These are phyloP conservation scores for Begonia masoniana DNA, from an alignment of 306 rosid genomes.

Conservation along the genomic window DNA sequence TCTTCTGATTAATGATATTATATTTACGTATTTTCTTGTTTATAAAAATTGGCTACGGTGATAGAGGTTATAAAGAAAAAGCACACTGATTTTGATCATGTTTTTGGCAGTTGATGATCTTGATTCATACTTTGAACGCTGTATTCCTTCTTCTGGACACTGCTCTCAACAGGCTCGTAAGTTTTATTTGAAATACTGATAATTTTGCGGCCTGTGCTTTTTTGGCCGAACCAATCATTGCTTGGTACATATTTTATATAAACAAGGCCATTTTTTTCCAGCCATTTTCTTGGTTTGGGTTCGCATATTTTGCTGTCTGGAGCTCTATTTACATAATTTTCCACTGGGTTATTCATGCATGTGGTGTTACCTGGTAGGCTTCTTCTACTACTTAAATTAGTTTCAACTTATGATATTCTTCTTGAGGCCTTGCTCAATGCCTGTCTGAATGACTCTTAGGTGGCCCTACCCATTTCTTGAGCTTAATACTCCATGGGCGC, in stretches of 20 bases:
- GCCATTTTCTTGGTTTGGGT: slow-evolving; percentile 77
- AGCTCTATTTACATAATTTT: slow-evolving; percentile 50
- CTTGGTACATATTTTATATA: neutral
- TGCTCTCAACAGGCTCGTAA: slow-evolving; percentile 61
- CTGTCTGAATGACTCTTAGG: slow-evolving; percentile 15
- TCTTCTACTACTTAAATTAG: neutral
- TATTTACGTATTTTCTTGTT: neutral
- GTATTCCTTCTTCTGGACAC: slow-evolving; percentile 59
- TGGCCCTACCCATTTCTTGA: slow-evolving; percentile 88
- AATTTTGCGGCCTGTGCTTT: neutral
- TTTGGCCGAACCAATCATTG: neutral
- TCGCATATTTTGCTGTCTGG: slow-evolving; percentile 62
- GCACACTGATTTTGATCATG: neutral
- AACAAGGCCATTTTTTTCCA: slow-evolving; percentile 15
- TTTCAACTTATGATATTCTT: neutral
- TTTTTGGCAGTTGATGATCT: slow-evolving; percentile 55
- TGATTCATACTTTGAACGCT: slow-evolving; percentile 61
- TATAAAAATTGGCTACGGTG: too few relatives aligned
- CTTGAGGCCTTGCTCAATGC: too few relatives aligned
- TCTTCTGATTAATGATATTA: neutral
- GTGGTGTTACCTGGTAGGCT: slow-evolving; percentile 34
- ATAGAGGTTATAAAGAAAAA: too few relatives aligned
- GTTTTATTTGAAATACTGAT: slow-evolving; percentile 8
- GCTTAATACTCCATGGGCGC: slow-evolving; percentile 60
- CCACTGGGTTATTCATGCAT: slow-evolving; percentile 58